A percentile compares a stretch with the other conserved stretches of the same genome.
Evolutionary conservation across 768 basidiomycete species (phyloP).

Genomic region (Mycena venus): DNA sequence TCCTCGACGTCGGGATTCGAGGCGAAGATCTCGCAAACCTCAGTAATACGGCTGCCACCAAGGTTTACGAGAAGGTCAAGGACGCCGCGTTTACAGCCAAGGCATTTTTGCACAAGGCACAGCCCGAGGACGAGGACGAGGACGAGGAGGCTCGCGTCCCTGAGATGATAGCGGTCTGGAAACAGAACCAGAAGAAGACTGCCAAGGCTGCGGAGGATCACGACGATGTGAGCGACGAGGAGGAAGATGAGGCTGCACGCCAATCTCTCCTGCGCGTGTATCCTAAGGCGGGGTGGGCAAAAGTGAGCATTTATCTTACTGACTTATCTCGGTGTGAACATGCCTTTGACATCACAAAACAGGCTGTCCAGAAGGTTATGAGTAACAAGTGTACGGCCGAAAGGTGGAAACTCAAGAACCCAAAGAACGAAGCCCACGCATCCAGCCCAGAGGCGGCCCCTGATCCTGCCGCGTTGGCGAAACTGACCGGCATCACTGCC

Average conservation of each 20-base stretch:
- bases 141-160: constrained; percentile 1
- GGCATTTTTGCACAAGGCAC: no score
- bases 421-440: not conserved
- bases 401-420: not conserved
- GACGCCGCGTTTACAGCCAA: no score
- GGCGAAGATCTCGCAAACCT: no score
- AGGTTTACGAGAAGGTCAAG: constrained; percentile 1
- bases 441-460: not conserved
- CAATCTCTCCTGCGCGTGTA: not conserved
- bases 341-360: not conserved
- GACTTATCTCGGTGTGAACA: no score
- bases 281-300: not conserved
- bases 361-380: constrained; percentile 22
- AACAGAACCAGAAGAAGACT: no score
- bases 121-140: no score
- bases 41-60: not conserved
- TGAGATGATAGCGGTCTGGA: not conserved
- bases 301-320: no score
- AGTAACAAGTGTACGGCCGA: constrained; percentile 18
- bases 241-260: not conserved
- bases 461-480: not conserved
- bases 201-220: not conserved
- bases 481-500: no score
- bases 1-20: no score
- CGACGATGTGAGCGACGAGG: not conserved